phyloP scores from a whole-genome alignment of 129 eudicot genomes.

The Chrysanthemum seticuspe region DNA sequence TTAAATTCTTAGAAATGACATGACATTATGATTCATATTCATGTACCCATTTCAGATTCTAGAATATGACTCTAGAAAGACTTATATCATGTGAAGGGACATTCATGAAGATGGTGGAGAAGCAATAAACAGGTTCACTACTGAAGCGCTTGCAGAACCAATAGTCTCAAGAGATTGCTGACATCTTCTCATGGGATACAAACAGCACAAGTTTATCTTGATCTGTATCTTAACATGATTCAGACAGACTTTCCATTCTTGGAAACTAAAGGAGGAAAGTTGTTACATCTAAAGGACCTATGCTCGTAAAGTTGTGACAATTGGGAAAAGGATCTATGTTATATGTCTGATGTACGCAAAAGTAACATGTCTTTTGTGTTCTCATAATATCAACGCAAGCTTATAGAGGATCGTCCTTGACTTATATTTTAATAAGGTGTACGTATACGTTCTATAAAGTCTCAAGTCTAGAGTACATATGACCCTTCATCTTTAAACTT shows the following conservation, averaged over 20 bases:
- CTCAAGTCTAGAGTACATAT: too few species aligned
- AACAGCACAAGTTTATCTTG: conserved; percentile 55
- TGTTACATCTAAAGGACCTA: neutral
- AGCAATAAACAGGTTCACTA: conserved; percentile 29
- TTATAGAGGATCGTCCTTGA: too few species aligned
- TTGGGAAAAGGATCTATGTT: neutral
- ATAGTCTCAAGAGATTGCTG: conserved; percentile 47
- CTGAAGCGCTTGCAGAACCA: conserved; percentile 51
- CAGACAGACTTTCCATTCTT: neutral
- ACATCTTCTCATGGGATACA: conserved; percentile 49
- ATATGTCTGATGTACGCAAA: too few species aligned
- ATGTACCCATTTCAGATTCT: conserved; percentile 45
- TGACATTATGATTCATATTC: neutral
- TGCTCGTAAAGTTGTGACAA: neutral
- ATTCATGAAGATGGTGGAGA: conserved; percentile 69
- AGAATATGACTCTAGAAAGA: conserved; percentile 78
- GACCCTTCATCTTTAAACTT: too few species aligned
- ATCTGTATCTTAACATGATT: neutral
- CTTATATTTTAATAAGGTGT: too few species aligned
- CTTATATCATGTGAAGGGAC: conserved; percentile 63
- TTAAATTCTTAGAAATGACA: too few species aligned
- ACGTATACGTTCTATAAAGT: too few species aligned
- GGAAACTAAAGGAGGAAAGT: neutral
- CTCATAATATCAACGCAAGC: too few species aligned
- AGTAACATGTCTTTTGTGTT: too few species aligned